phyloP scores from a whole-genome alignment of 352 stramenopile species.

The Pythium graminicola region DNA sequence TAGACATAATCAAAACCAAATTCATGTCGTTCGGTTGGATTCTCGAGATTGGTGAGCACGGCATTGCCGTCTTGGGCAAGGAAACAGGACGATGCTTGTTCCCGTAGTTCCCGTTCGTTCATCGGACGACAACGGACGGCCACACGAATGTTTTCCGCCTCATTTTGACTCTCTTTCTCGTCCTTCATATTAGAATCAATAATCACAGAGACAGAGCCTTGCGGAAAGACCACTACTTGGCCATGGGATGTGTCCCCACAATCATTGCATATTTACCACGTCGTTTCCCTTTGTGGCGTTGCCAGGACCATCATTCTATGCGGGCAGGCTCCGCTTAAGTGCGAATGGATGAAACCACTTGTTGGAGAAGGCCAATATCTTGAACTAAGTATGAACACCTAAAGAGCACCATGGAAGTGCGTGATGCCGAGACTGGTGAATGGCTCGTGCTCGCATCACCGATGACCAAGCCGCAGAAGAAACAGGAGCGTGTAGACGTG shows the following conservation, averaged over 20 bases:
- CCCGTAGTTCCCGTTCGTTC: slow-evolving; percentile 79
- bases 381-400: slow-evolving; percentile 2
- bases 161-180: slow-evolving; percentile 48
- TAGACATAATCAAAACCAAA: slow-evolving; percentile 90
- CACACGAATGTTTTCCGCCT: slow-evolving; percentile 88
- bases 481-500: not conserved
- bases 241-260: too few relatives aligned
- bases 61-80: slow-evolving; percentile 60
- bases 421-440: slow-evolving; percentile 61
- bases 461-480: not conserved
- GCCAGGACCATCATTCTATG: slow-evolving; percentile 13
- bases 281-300: slow-evolving; percentile 1
- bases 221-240: too few relatives aligned
- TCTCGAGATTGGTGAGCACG: slow-evolving; percentile 79
- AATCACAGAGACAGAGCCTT: too few relatives aligned
- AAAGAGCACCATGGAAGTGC: slow-evolving; percentile 27
- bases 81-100: slow-evolving; percentile 73
- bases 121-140: slow-evolving; percentile 90
- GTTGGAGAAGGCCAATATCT: not conserved
- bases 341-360: slow-evolving; percentile 13
- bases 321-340: slow-evolving; percentile 16
- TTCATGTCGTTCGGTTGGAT: slow-evolving; percentile 62
- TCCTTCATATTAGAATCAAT: too few relatives aligned
- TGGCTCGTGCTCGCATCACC: slow-evolving; percentile 27
- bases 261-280: slow-evolving; percentile 1